Base-by-base conservation (phyloP, 306 rosid species). In the Lathyrus sativus region DNA sequence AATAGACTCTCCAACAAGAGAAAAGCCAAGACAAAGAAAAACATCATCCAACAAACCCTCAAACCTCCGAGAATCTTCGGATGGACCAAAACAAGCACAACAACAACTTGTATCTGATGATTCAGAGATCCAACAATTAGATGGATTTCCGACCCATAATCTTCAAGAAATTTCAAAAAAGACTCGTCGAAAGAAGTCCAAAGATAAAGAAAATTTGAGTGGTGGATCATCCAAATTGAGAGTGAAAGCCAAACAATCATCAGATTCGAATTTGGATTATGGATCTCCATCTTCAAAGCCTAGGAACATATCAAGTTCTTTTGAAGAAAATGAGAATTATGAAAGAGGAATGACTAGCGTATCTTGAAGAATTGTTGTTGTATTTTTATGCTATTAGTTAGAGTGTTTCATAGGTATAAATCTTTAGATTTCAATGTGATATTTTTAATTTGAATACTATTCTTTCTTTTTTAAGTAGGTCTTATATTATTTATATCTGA, bases 171-270 rank as follows among this genome's bases (percentile, higher is more conserved):
- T 81, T 26, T 95, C 97, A 3, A 95, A 77, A 71, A 95, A 68
- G 73, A 8, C 69, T 53, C 83, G 91, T 6, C 72, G 95, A 44
- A 88, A 86, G 80, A 95, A 85, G 56, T 78, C 90, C 0, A 93
- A 90, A 39, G 97, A 87, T 2, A 38, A 44, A 39, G 97, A 87
- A 1, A 31, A 35, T 12, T 38, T 79, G 4, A 9, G 2, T 13
- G 28, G 14, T 44, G 33, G 70, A 4, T 59, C 87, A 11, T 28
- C 62, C 6, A 90, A 55, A 67, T 49, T 60, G 2, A 84, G 76
- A 74, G 19, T 74, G 11, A 90, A 85, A 76, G 66, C 68, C 11
- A 78, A 61, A 11, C 78, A 61, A 11, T 37, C 61, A 10, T 5
- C 45, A 3, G 86, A 79, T 13, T n/a, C 79, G 2, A 31, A 12